Percentiles rank a stretch among this genome's conserved stretches.
Evolutionary conservation across 2,329 filamentous ascomycete species (phyloP).

Genomic region (Cryphonectria japonica): DNA sequence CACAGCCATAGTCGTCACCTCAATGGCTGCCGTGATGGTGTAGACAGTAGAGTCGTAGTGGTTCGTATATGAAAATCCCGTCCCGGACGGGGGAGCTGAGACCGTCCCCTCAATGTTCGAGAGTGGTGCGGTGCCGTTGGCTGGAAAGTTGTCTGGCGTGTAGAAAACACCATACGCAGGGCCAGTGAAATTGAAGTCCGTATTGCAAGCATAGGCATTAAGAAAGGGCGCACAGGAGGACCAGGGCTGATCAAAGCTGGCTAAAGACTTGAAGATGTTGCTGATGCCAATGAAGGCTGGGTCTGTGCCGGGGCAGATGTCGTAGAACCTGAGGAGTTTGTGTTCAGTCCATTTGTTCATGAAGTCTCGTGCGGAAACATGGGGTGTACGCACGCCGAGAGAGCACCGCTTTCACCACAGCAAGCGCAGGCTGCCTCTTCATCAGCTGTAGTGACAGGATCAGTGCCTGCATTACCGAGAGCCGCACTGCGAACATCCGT

Average conservation of each 20-base stretch:
- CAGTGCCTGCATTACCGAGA: conserved; percentile 31
- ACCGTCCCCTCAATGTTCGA: conserved; percentile 38
- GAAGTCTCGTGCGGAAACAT: not conserved
- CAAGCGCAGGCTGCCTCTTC: conserved; percentile 39
- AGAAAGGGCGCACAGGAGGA: conserved; percentile 33
- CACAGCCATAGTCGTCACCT: not conserved
- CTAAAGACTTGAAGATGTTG: not conserved
- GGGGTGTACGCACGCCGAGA: conserved; percentile 39
- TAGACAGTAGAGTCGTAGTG: conserved; percentile 36
- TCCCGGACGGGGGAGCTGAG: conserved; percentile 40
- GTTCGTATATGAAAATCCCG: conserved; percentile 42
- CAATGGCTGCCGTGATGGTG: conserved; percentile 40
- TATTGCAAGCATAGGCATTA: conserved; percentile 33
- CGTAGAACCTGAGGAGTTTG: conserved; percentile 32
- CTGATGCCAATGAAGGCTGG: conserved; percentile 14
- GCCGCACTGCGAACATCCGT: conserved; percentile 30
- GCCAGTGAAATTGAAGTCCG: conserved; percentile 32
- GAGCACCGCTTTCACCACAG: conserved; percentile 40
- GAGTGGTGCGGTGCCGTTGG: conserved; percentile 39
- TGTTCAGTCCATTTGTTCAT: not conserved
- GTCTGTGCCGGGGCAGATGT: conserved; percentile 41
- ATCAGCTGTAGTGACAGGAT: conserved; percentile 32
- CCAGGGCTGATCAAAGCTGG: not conserved
- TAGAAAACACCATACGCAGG: conserved; percentile 32
- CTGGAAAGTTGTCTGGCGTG: conserved; percentile 32